These are phyloP conservation scores for Amanita exitialis DNA, from an alignment of 768 basidiomycete genomes.

Conservation along the genomic window DNA sequence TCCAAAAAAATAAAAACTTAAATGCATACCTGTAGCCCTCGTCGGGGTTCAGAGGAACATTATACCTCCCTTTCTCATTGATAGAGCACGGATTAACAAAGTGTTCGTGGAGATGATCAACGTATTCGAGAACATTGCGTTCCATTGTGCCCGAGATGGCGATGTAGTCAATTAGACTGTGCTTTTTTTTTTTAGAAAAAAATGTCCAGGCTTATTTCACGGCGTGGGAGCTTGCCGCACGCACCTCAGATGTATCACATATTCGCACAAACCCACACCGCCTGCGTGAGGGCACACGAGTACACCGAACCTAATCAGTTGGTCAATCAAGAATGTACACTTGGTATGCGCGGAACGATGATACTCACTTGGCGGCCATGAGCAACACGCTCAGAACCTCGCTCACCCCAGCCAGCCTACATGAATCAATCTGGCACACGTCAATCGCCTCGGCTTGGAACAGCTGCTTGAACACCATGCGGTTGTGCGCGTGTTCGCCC, in stretches of 20 bases:
- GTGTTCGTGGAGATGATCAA: conserved; percentile 90
- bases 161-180: conserved; percentile 92
- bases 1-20: not conserved
- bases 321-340: not conserved
- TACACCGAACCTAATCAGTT: conserved; percentile 54
- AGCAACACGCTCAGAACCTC: conserved; percentile 86
- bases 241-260: conserved; percentile 73
- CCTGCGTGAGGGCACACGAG: conserved; percentile 93
- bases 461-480: conserved; percentile 93
- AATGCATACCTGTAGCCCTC: conserved; percentile 77
- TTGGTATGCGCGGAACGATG: not conserved
- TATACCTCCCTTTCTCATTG: conserved; percentile 78
- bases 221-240: not conserved
- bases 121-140: conserved; percentile 86
- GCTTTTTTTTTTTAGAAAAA: too few species aligned
- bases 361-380: conserved; percentile 75
- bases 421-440: conserved; percentile 92
- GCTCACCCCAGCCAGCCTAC: conserved; percentile 86
- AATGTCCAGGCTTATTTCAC: not conserved
- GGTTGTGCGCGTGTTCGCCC: conserved; percentile 91
- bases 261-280: conserved; percentile 89
- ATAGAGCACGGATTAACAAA: conserved; percentile 86
- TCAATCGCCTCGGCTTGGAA: conserved; percentile 89
- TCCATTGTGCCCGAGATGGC: conserved; percentile 88
- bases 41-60: conserved; percentile 63